Evolutionary conservation across 495 filamentous ascomycete genomes (phyloP).

Genomic region (Cudoniella acicularis): DNA sequence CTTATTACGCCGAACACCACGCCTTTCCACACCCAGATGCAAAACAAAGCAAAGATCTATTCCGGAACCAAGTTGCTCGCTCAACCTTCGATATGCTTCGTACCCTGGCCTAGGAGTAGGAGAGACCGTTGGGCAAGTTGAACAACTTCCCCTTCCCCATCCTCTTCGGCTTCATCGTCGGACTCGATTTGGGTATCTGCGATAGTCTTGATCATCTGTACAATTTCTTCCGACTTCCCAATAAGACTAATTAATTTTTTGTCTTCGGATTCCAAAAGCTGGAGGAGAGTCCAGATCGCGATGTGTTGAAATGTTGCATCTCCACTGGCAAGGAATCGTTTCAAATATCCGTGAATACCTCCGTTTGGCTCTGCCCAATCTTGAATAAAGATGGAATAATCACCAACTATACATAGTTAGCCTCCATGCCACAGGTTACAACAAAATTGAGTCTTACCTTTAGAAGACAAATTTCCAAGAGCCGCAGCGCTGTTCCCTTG

Average conservation of each 20-base stretch:
- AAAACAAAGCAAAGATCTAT: constrained; percentile 23
- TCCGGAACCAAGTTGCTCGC: not conserved
- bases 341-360: constrained; percentile 92
- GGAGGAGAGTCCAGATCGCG: constrained; percentile 95
- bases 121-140: constrained; percentile 84
- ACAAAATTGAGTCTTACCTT: constrained; percentile 59
- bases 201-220: constrained; percentile 85
- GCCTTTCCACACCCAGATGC: constrained; percentile 22
- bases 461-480: constrained; percentile 91
- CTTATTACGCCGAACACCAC: constrained; percentile 28
- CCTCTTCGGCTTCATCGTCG: constrained; percentile 81
- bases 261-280: constrained; percentile 93
- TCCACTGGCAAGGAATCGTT: constrained; percentile 85
- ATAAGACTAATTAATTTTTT: constrained; percentile 79
- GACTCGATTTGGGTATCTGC: constrained; percentile 87
- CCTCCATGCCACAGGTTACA: not conserved
- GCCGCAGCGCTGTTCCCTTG: constrained; percentile 98
- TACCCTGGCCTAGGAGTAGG: constrained; percentile 69
- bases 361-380: constrained; percentile 91
- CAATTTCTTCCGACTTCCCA: constrained; percentile 79
- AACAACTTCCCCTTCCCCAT: constrained; percentile 87
- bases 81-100: constrained; percentile 56
- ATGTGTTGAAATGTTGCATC: constrained; percentile 99
- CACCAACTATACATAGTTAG: constrained; percentile 63
- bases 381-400: constrained; percentile 93